Evolutionary conservation across 2,329 filamentous ascomycete genomes (phyloP).

Genomic region (Pestalotiopsis sp.): DNA sequence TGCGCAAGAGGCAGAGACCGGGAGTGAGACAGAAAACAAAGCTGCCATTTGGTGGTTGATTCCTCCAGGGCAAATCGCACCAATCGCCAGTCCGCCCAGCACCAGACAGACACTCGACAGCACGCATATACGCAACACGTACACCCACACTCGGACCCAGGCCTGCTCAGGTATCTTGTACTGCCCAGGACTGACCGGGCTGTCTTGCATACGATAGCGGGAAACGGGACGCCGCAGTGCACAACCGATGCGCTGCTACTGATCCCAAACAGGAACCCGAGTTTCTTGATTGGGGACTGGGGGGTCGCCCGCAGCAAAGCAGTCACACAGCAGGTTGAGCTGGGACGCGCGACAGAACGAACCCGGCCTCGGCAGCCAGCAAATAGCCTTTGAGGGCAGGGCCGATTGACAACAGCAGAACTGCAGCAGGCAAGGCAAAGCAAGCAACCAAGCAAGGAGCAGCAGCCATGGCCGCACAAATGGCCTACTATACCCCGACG

Average conservation of each 20-base stretch:
- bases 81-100: not conserved
- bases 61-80: not conserved
- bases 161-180: not conserved
- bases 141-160: not conserved
- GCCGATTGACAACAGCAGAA: not conserved
- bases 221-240: not conserved
- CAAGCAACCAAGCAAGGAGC: too few species aligned
- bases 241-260: not conserved
- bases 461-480: conserved; percentile 23
- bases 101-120: not conserved
- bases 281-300: not conserved
- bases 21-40: not conserved
- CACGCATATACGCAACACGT: not conserved
- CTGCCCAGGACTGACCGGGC: not conserved
- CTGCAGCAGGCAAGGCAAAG: not conserved
- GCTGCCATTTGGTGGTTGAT: not conserved
- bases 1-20: not conserved
- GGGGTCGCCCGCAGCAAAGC: not conserved
- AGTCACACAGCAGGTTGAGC: not conserved
- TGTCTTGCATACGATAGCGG: not conserved
- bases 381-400: not conserved
- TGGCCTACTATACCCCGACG: conserved; percentile 21
- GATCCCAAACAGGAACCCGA: not conserved
- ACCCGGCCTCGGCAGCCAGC: not conserved
- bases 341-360: not conserved